These are phyloP conservation scores for Canavalia ensiformis DNA, from an alignment of 306 rosid genomes.

Conservation along the genomic window DNA sequence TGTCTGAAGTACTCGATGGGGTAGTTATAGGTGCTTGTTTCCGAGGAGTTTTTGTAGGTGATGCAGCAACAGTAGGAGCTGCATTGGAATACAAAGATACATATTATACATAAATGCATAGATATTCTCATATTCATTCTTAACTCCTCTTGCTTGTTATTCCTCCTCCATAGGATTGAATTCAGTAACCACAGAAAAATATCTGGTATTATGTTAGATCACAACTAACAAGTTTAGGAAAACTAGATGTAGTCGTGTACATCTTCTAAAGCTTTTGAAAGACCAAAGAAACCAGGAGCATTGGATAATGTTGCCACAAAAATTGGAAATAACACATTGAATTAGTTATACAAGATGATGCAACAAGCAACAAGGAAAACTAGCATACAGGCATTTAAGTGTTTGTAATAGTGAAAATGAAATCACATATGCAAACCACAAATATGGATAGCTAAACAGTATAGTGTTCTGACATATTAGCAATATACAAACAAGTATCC, in stretches of 20 bases:
- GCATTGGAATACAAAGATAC: constrained; percentile 41
- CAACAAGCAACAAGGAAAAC: constrained; percentile 17
- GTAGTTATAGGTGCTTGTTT: constrained; percentile 57
- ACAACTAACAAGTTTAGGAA: constrained; percentile 22
- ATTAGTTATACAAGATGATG: constrained; percentile 13
- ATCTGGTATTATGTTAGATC: background rate
- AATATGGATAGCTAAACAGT: background rate
- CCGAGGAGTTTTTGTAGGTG: constrained; percentile 67
- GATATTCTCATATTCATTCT: constrained; percentile 13
- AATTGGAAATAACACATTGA: constrained; percentile 6
- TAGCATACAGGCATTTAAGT: background rate
- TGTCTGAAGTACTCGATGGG: constrained; percentile 56
- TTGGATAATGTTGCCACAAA: constrained; percentile 1
- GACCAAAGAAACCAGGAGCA: constrained; percentile 19
- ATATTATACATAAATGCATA: constrained; percentile 41
- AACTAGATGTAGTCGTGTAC: constrained; percentile 34
- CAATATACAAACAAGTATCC: constrained; percentile 22
- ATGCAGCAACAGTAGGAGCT: constrained; percentile 72
- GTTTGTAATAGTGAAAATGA: background rate
- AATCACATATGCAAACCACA: constrained; percentile 26
- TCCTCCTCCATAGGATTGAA: background rate
- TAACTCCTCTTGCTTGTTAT: constrained; percentile 1
- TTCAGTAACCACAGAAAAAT: background rate
- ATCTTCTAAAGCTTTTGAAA: background rate
- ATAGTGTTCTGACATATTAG: background rate